Percentiles rank a stretch among this genome's conserved stretches.
Conservation (phyloP, 2,329 filamentous ascomycete species). For the Arthrocladium fulminans region DNA sequence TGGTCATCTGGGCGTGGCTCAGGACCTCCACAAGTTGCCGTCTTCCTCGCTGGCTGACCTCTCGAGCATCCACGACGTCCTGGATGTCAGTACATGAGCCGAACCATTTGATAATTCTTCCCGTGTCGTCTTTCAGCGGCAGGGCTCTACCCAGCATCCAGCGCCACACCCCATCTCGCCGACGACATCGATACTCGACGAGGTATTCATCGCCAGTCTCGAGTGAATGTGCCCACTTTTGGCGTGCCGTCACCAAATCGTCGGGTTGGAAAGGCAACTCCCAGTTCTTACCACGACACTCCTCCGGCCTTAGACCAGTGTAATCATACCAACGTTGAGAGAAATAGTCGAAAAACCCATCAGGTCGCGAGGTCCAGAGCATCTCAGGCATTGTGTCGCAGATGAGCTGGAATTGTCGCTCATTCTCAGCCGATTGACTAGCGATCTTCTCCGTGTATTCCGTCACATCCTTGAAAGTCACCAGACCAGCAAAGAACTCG, state of each 20-base stretch:
- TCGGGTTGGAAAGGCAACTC: constrained; percentile 59
- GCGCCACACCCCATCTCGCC: constrained; percentile 59
- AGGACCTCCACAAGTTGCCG: constrained; percentile 65
- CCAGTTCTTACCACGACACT: constrained; percentile 57
- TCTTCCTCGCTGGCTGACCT: constrained; percentile 56
- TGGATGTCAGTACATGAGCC: constrained; percentile 74
- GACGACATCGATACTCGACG: constrained; percentile 62
- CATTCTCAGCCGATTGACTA: constrained; percentile 60
- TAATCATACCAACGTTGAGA: constrained; percentile 73
- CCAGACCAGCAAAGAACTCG: constrained; percentile 64
- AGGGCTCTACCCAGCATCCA: constrained; percentile 71
- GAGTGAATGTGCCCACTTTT: constrained; percentile 55
- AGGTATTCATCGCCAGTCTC: constrained; percentile 59
- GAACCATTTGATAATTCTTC: constrained; percentile 68
- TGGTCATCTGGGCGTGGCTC: constrained; percentile 63
- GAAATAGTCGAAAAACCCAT: constrained; percentile 63
- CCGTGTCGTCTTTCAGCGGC: constrained; percentile 58
- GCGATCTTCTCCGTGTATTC: constrained; percentile 59
- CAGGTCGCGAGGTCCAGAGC: constrained; percentile 63
- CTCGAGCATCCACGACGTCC: constrained; percentile 60
- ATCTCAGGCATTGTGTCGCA: constrained; percentile 64
- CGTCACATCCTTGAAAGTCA: constrained; percentile 65
- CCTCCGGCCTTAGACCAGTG: constrained; percentile 56
- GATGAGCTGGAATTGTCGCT: constrained; percentile 65
- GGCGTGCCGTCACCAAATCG: constrained; percentile 49